Evolutionary conservation across 352 stramenopile species (phyloP), one percentile per base, ranked within the genome.

Genomic region (Sclerospora graminicola): DNA sequence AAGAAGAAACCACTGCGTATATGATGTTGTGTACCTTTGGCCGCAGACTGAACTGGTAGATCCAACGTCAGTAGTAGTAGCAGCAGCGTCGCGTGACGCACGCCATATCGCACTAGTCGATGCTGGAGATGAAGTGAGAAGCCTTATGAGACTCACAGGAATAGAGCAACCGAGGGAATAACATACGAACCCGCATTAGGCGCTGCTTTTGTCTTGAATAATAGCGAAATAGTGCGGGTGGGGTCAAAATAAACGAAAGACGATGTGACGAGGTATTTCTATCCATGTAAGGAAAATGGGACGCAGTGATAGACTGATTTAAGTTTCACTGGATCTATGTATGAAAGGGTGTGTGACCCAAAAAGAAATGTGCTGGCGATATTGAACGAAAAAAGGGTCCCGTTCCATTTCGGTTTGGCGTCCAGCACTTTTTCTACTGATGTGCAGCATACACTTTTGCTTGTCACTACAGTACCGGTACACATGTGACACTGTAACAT

Each of bases 61-160:
- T 47, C 40, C 13, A 43, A 56, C 24, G 52, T 40, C 11, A 62
- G 38, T 35, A 66, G 38, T 35, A 66, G 29, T 44, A 60, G 35
- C 48, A 66, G 39, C 47, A 65, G 32, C 14, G 38, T 48, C 15
- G 47, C 35, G 27, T 27, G 19, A 31, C 47, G 45, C 43, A 42
- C 14, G 33, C 51, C 45, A 33, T 47, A 43, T 53, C 47, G 52
- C 53, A 54, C 38, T 44, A 60, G 45, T 60, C 51, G 56, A 54
- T 51, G 51, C 56, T 65, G 19, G 40, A 27, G 13, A 32, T 14
- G 9, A 46, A 15, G 42, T 3, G 51, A 7, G 42, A 23, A 54
- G 24, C 5, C 15, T 8, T 5, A 44, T 5, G 16, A 46, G 26
- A 45, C 21, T 5, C 5, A 26, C 31, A 31, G 14, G 20, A 13